Evolutionary conservation across 306 rosid species (phyloP), one percentile per base, ranked within the genome.

Genomic region (Rosa lucieae): DNA sequence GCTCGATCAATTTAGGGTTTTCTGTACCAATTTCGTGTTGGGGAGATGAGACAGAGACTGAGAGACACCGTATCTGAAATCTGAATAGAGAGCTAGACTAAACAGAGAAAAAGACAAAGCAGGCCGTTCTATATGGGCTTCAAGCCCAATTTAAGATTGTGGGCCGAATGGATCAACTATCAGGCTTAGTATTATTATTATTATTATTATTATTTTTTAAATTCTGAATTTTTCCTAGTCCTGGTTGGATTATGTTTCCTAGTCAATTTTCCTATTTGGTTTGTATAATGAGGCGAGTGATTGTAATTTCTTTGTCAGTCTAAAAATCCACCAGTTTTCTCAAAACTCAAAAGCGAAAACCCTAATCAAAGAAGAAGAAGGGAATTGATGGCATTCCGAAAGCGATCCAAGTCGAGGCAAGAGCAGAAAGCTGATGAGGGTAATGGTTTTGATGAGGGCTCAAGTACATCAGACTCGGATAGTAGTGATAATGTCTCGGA

Each of bases 1-100:
- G 55, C 65, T 58, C 78, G 21, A 75, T n/a, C 70, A 46, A 44
- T 1, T 75, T 75, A 44, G 58, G 78, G 78, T 59, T 75, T 75
- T 15, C 44, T 8, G 15, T 8, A n/a, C 23, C 10, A 2, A 9
- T 61, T 75, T 61, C 58, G 44, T 23, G 42, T 21, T 58, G 78
- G 23, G 0, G 48, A 52, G 66, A 53, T 35, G 76, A 39, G 39
- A 32, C 23, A 3, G 44, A 65, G 67, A 61, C 37, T 11, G 59
- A 29, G 78, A 56, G 40, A 56, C 43, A 59, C 78, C 43, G 18
- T 75, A 23, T 75, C 68, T 42, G 53, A 14, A 8, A 29, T 29
- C 32, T 29, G 32, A 2, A 32, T 32, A 0, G 40, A 26, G 67
- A 65, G 70, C 21, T 13, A 65, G 77, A 56, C 14, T 23, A 21